Conservation (phyloP, 192 early-diverging fungal genomes). For the Phlyctochytrium arcticum region DNA sequence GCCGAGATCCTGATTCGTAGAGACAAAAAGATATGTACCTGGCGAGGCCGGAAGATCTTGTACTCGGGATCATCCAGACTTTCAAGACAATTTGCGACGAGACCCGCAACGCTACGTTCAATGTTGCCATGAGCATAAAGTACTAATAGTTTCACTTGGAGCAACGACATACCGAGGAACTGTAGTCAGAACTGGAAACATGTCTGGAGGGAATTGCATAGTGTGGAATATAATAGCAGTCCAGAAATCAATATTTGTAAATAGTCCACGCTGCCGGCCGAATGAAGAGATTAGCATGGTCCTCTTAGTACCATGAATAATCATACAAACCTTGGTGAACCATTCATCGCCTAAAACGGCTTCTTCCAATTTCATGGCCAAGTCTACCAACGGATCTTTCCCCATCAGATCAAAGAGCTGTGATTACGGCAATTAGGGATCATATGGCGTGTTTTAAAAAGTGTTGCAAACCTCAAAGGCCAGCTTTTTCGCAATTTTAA, state of each 20-base stretch:
- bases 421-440: too few relatives aligned
- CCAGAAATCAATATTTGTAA: conserved; percentile 56
- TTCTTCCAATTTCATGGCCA: conserved; percentile 60
- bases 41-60: conserved; percentile 64
- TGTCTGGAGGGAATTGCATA: conserved; percentile 47
- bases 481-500: conserved; percentile 47
- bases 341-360: conserved; percentile 42
- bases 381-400: conserved; percentile 48
- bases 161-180: conserved; percentile 6
- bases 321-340: conserved; percentile 3
- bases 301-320: too few relatives aligned
- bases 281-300: conserved; percentile 59
- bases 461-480: conserved; percentile 53
- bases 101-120: conserved; percentile 44
- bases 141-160: background rate
- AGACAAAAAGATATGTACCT: conserved; percentile 19
- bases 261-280: conserved; percentile 51
- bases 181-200: conserved; percentile 58
- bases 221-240: conserved; percentile 47
- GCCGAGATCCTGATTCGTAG: background rate
- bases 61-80: conserved; percentile 45
- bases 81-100: conserved; percentile 54
- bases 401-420: conserved; percentile 57
- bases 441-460: too few relatives aligned
- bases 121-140: conserved; percentile 9